Conservation (phyloP, 495 filamentous ascomycete genomes). For the Penicillium malachiteum region DNA sequence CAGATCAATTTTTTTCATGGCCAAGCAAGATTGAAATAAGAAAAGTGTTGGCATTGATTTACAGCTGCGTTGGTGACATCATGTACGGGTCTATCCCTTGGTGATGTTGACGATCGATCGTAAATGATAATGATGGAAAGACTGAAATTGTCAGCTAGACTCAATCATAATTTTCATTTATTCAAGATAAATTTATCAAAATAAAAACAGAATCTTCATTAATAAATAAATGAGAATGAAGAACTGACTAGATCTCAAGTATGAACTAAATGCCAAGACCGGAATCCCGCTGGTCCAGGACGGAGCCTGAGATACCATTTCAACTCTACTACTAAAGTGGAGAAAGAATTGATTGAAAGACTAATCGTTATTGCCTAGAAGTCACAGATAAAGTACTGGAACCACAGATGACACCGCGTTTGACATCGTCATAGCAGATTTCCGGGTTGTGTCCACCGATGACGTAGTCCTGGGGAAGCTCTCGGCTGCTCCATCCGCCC, state of each 20-base stretch:
- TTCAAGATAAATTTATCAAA: no score
- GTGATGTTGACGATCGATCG: not conserved
- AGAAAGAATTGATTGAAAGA: not conserved
- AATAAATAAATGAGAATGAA: not conserved
- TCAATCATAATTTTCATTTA: no score
- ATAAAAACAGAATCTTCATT: no score
- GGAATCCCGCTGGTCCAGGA: not conserved
- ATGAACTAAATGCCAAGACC: not conserved
- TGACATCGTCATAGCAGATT: constrained; percentile 22
- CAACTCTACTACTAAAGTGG: no score
- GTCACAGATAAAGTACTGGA: not conserved
- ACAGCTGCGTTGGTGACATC: constrained; percentile 15
- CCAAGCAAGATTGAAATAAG: not conserved
- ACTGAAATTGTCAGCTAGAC: no score
- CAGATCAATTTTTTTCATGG: not conserved
- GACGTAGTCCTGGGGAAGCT: constrained; percentile 22
- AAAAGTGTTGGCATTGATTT: constrained; percentile 3
- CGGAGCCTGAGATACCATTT: not conserved
- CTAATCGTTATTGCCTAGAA: not conserved
- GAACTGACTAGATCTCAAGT: not conserved
- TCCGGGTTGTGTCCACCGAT: constrained; percentile 19
- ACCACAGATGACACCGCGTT: not conserved
- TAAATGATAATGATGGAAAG: not conserved
- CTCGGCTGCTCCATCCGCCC: constrained; percentile 5
- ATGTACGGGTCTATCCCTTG: constrained; percentile 4